phyloP scores from a whole-genome alignment of 2,329 filamentous ascomycete genomes.

The Apiospora marii region DNA sequence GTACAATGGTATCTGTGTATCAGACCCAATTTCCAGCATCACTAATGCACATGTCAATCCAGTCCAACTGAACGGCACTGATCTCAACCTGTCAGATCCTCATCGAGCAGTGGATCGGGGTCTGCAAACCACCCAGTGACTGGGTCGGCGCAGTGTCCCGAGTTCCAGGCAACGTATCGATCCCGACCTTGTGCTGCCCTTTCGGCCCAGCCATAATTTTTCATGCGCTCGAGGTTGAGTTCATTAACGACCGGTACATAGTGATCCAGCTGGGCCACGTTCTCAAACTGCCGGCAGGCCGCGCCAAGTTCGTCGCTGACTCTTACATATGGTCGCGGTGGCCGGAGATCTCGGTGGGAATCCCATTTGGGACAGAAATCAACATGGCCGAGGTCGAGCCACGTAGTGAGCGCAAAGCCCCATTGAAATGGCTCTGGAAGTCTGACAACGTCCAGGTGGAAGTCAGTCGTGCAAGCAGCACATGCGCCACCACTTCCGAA shows the following conservation, averaged over 20 bases:
- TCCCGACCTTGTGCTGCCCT: slow-evolving; percentile 29
- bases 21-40: neutral
- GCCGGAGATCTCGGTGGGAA: slow-evolving; percentile 33
- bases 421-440: slow-evolving; percentile 36
- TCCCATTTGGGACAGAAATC: slow-evolving; percentile 37
- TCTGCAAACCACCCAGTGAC: slow-evolving; percentile 33
- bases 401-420: slow-evolving; percentile 37
- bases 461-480: slow-evolving; percentile 36
- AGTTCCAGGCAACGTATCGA: slow-evolving; percentile 31
- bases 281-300: slow-evolving; percentile 35
- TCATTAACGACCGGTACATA: slow-evolving; percentile 28
- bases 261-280: slow-evolving; percentile 27
- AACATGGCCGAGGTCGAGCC: slow-evolving; percentile 35
- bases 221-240: slow-evolving; percentile 32
- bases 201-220: slow-evolving; percentile 33
- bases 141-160: slow-evolving; percentile 33
- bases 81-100: slow-evolving; percentile 26
- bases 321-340: slow-evolving; percentile 28
- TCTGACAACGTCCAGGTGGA: slow-evolving; percentile 32
- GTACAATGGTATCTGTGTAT: neutral
- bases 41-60: neutral
- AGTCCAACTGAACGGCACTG: no score
- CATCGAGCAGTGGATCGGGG: slow-evolving; percentile 36
- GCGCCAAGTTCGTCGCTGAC: slow-evolving; percentile 25
- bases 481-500: slow-evolving; percentile 33